Evolutionary conservation across 2,329 filamentous ascomycete species (phyloP).

Genomic region (Aspergillus carbonarius): DNA sequence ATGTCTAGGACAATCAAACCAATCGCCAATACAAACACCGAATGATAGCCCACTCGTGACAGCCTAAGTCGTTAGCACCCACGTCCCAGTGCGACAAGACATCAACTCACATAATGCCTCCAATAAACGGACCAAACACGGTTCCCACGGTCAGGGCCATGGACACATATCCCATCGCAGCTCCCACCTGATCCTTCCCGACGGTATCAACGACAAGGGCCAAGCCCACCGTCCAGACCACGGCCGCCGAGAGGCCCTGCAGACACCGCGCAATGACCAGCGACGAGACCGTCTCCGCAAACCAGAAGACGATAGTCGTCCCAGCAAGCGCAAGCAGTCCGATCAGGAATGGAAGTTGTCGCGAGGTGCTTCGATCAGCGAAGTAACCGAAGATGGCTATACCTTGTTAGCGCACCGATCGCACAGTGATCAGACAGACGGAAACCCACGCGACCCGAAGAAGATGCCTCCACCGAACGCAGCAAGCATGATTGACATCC

Average conservation of each 20-base stretch:
- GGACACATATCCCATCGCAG: conserved; percentile 55
- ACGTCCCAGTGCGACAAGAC: not conserved
- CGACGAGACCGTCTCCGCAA: conserved; percentile 49
- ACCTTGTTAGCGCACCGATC: not conserved
- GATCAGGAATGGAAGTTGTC: conserved; percentile 58
- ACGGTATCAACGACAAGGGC: conserved; percentile 62
- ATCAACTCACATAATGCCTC: conserved; percentile 55
- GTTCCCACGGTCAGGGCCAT: conserved; percentile 58
- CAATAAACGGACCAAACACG: conserved; percentile 57
- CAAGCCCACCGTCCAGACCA: conserved; percentile 62
- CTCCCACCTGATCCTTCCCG: conserved; percentile 56
- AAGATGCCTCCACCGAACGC: conserved; percentile 69
- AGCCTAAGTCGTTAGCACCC: conserved; percentile 15
- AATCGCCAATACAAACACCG: conserved; percentile 37
- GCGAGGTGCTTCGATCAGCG: conserved; percentile 53
- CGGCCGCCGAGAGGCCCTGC: conserved; percentile 58
- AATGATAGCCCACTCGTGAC: conserved; percentile 29
- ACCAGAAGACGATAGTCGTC: conserved; percentile 56
- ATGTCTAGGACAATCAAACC: conserved; percentile 59
- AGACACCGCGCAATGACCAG: conserved; percentile 54
- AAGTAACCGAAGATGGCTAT: conserved; percentile 38
- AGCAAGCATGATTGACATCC: conserved; percentile 69
- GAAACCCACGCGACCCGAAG: conserved; percentile 33
- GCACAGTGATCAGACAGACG: not conserved
- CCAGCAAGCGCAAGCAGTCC: conserved; percentile 54